Base-by-base conservation (phyloP, 495 filamentous ascomycete genomes). In the Neurospora discreta region DNA sequence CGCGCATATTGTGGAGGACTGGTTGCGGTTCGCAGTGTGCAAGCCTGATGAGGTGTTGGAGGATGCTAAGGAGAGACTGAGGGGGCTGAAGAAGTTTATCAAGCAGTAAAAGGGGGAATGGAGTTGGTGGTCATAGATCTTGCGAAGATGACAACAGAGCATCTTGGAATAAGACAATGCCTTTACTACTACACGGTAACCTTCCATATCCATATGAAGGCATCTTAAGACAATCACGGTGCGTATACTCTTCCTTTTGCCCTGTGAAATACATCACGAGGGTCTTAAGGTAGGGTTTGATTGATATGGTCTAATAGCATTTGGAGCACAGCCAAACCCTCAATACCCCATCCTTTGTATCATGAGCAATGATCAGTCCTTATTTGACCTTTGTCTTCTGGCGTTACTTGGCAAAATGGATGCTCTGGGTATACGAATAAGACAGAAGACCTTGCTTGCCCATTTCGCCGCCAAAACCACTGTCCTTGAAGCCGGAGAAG, bases 11-110 rank as follows among this genome's bases (percentile, higher is more conserved):
- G 95, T 90, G 5, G 92, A 97, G 86, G 91, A 98, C 77, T 99
- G 94, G 79, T 83, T 99, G 74, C 84, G 95, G 44, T 99, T 99
- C 82, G 95, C 95, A 3, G 95, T 99, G 11, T 99, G 95, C 82
- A 99, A 99, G 87, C 87, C 96, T 30, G 94, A 99, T 78, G 87
- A 93, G 42, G 88, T 99, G 15, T 81, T 99, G 11, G 94, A 97
- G 81, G 88, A 85, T 58, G 95, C 95, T 3, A 97, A 97, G 86
- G 92, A 96, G 80, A 85, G 94, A 76, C 79, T 99, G 75, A 86
- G 93, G 72, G 93, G 90, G 23, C 78, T 99, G 85, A 97, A 90
- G 87, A 90, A 91, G 83, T 97, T 91, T 77, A 93, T 88, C 58
- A 70, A 80, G 77, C 70, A 76, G 39, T 79, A 71, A 3, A 42